Evolutionary conservation across 257 asterid species (phyloP).

Genomic region (Jacaranda mimosifolia): DNA sequence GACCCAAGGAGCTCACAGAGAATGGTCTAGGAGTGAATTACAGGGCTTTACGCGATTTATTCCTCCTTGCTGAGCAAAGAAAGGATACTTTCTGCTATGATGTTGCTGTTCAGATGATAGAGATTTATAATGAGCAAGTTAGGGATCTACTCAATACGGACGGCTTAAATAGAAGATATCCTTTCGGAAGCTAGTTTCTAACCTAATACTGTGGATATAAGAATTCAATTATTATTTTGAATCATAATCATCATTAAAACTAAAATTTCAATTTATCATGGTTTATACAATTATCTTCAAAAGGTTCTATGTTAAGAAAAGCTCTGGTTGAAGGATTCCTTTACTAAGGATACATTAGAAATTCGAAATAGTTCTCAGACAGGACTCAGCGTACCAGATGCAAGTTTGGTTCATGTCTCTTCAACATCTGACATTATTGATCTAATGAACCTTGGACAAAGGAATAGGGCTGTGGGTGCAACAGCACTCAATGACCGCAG

Average conservation of each 20-base stretch:
- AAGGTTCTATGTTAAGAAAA: not conserved
- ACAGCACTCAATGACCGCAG: slow-evolving; percentile 99
- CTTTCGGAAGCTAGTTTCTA: slow-evolving; percentile 36
- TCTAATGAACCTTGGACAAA: slow-evolving; percentile 85
- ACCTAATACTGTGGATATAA: not conserved
- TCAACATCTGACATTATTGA: slow-evolving; percentile 82
- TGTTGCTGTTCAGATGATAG: slow-evolving; percentile 93
- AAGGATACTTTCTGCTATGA: slow-evolving; percentile 76
- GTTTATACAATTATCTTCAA: not conserved
- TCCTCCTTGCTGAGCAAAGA: slow-evolving; percentile 83
- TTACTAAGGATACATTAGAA: slow-evolving; percentile 75
- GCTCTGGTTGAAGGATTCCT: slow-evolving; percentile 32
- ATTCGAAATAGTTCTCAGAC: slow-evolving; percentile 90
- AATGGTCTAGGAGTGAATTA: slow-evolving; percentile 83
- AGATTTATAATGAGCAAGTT: slow-evolving; percentile 95
- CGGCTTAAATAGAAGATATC: slow-evolving; percentile 92
- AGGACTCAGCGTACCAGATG: slow-evolving; percentile 91
- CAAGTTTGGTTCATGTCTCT: slow-evolving; percentile 69
- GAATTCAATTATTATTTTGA: not conserved
- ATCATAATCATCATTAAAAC: not conserved
- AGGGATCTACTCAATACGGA: slow-evolving; percentile 84
- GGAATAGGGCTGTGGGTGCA: slow-evolving; percentile 93
- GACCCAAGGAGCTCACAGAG: slow-evolving; percentile 86
- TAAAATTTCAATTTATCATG: slow-evolving; percentile 13
- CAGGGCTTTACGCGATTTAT: slow-evolving; percentile 85